Evolutionary conservation across 2,329 filamentous ascomycete species (phyloP).

Genomic region (Tolypocladium endophyticum): DNA sequence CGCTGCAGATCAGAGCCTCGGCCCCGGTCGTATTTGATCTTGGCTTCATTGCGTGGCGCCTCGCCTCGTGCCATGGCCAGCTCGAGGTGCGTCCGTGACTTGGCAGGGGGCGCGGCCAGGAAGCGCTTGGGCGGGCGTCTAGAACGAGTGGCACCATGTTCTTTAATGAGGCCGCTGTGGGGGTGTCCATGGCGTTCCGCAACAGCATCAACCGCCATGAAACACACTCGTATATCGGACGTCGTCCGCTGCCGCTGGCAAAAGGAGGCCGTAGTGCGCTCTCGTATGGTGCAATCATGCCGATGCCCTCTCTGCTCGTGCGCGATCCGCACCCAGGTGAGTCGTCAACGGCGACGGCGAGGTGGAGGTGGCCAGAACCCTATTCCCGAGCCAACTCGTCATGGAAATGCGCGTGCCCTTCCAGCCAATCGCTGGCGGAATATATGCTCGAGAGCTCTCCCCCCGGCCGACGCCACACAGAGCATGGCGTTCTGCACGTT

Average conservation of each 20-base stretch:
- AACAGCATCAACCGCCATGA: not conserved
- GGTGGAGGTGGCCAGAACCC: not conserved
- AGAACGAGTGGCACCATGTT: not conserved
- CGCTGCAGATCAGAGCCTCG: not conserved
- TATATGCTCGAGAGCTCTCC: not conserved
- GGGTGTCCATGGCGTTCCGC: not conserved
- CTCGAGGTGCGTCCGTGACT: not conserved
- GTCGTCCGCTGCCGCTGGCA: not conserved
- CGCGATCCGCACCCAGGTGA: not conserved
- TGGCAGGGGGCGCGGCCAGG: not conserved
- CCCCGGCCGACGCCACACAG: not conserved
- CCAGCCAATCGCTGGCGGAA: not conserved
- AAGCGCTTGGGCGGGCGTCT: not conserved
- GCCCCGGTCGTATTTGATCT: not conserved
- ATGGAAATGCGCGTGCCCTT: not conserved
- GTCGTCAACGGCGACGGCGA: not conserved
- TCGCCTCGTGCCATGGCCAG: not conserved
- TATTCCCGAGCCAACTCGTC: not conserved
- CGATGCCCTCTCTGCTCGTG: not conserved
- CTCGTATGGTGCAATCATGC: not conserved
- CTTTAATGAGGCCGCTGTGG: not conserved
- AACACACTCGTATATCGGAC: not conserved
- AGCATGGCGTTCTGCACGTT: not conserved
- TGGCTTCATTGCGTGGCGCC: not conserved
- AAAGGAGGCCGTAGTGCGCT: not conserved